Percentiles rank a stretch among this genome's conserved stretches.
These are phyloP conservation scores for Myriosclerotinia duriaeana DNA, from an alignment of 2,329 filamentous ascomycete genomes.

Conservation along the genomic window DNA sequence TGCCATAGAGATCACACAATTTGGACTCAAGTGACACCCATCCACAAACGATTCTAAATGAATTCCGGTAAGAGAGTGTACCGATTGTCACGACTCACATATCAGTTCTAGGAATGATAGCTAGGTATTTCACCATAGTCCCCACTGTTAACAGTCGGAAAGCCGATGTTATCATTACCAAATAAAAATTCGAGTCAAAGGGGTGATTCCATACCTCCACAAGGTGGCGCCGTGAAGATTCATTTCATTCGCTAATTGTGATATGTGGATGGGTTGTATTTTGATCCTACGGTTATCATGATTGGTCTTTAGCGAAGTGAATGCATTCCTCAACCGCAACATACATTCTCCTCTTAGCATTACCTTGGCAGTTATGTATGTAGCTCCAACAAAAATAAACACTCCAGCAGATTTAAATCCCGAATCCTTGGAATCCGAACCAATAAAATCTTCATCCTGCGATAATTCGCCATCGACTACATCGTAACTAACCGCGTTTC, in stretches of 20 bases:
- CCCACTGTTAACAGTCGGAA: background rate
- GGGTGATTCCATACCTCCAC: background rate
- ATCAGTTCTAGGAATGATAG: background rate
- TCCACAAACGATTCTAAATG: background rate
- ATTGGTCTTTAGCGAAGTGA: conserved; percentile 9
- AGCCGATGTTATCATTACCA: background rate
- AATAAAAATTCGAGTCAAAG: background rate
- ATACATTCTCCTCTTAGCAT: conserved; percentile 1
- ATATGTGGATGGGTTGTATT: conserved; percentile 11
- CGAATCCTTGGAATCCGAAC: background rate
- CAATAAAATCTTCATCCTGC: background rate
- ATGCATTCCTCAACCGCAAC: conserved; percentile 10
- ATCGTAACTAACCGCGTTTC: background rate
- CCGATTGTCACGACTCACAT: background rate
- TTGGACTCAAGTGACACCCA: background rate
- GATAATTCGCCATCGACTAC: conserved; percentile 9
- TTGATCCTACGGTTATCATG: conserved; percentile 8
- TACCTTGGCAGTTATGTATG: conserved; percentile 15
- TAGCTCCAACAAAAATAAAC: background rate
- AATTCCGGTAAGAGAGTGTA: no score
- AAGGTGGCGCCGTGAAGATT: background rate
- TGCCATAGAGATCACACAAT: background rate
- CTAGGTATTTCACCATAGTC: background rate
- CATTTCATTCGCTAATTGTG: background rate
- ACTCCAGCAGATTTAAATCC: background rate